These are phyloP conservation scores for Cryptococcus depauperatus DNA, from an alignment of 1,284 basidiomycete genomes.

Conservation along the genomic window DNA sequence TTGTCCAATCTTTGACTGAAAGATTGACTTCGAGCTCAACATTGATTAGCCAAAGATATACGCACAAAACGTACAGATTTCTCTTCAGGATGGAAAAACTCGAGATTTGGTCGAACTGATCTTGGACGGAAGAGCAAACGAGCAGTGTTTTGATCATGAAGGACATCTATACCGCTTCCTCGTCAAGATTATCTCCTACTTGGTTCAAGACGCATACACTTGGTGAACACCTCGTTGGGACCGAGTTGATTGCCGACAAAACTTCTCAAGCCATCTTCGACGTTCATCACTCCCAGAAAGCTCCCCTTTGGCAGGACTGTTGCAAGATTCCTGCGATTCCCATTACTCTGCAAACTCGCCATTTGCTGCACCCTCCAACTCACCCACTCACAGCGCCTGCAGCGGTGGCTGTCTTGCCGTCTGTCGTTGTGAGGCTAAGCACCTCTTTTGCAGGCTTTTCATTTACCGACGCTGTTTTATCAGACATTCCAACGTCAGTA, in stretches of 20 bases:
- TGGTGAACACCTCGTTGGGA: conserved; percentile 33
- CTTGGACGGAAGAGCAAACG: conserved; percentile 38
- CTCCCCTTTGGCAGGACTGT: too few relatives aligned
- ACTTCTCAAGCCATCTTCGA: not conserved
- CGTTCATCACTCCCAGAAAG: not conserved
- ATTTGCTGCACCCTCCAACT: too few relatives aligned
- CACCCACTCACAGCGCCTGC: conserved; percentile 23
- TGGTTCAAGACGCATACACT: conserved; percentile 19
- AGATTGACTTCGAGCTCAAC: conserved; percentile 35
- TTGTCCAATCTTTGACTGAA: conserved; percentile 35
- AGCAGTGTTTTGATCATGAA: conserved; percentile 33
- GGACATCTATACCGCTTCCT: conserved; percentile 16
- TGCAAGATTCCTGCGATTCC: not conserved
- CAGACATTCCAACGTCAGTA: too few relatives aligned
- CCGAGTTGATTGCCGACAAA: conserved; percentile 35
- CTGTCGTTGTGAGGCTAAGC: conserved; percentile 17
- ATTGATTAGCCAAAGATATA: not conserved
- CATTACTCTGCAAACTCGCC: too few relatives aligned
- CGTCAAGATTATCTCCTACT: not conserved
- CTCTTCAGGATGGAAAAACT: conserved; percentile 34
- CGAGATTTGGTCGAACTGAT: conserved; percentile 28
- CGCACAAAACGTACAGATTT: conserved; percentile 21
- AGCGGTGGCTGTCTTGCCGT: conserved; percentile 17
- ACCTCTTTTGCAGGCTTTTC: too few relatives aligned
- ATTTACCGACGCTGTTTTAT: too few relatives aligned